A percentile compares a stretch with the other conserved stretches of the same genome.
Evolutionary conservation across 768 basidiomycete genomes (phyloP).

Genomic region (Chiua virens): DNA sequence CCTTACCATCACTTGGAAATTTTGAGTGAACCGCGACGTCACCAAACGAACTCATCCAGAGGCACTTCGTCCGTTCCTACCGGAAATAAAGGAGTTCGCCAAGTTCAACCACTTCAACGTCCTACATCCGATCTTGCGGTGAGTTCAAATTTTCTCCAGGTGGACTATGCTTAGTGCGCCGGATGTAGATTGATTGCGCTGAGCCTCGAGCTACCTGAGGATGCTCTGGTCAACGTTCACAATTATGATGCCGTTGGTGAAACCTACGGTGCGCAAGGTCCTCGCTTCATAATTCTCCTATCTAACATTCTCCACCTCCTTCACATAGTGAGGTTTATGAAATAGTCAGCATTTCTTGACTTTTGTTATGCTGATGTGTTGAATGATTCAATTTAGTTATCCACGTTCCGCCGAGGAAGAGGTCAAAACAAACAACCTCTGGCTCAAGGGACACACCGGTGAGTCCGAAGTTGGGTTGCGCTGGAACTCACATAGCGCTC

Average conservation of each 20-base stretch:
- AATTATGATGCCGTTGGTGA: slow-evolving; percentile 42
- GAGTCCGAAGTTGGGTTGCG: not conserved
- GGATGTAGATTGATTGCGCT: slow-evolving; percentile 45
- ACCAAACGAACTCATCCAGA: slow-evolving; percentile 49
- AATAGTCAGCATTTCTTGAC: slow-evolving; percentile 47
- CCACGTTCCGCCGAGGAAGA: slow-evolving; percentile 53
- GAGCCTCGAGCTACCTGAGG: slow-evolving; percentile 55
- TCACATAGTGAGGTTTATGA: slow-evolving; percentile 68
- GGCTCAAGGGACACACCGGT: slow-evolving; percentile 64
- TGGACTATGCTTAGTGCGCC: not conserved
- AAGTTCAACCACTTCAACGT: slow-evolving; percentile 53
- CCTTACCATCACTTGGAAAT: no score
- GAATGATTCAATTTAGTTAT: slow-evolving; percentile 36
- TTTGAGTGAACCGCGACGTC: slow-evolving; percentile 50
- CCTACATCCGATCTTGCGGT: slow-evolving; percentile 49
- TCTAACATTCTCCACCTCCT: not conserved
- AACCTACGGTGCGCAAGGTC: slow-evolving; percentile 37
- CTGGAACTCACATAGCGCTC: no score
- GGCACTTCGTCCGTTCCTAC: slow-evolving; percentile 48
- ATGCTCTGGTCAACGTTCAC: slow-evolving; percentile 49
- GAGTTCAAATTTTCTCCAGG: not conserved
- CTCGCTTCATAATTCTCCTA: not conserved
- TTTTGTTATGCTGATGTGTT: not conserved
- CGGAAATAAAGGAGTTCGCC: slow-evolving; percentile 51
- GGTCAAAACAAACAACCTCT: slow-evolving; percentile 50